Evolutionary conservation across 2,329 filamentous ascomycete genomes (phyloP), one percentile per base, ranked within the genome.

Genomic region (Fusarium stilboides): DNA sequence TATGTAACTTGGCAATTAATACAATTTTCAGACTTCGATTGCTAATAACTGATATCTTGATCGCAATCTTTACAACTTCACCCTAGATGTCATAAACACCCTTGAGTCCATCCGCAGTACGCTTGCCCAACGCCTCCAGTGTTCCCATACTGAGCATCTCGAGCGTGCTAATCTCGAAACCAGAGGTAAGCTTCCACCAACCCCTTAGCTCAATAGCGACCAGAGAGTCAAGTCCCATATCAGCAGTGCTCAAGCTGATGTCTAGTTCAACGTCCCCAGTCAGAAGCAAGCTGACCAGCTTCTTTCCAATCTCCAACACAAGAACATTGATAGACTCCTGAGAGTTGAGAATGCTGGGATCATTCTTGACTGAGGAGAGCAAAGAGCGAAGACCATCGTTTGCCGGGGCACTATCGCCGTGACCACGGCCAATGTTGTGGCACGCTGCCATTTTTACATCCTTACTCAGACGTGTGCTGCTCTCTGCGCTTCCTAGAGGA

Each of bases 231-330:
- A 50, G 46, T 24, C 46, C 20, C 46, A 50, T 50, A 10, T 37
- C 33, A 3, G 31, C 46, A 13, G 20, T 36, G 22, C n/a, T 37
- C 15, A 37, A 24, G 4, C 31, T 14, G 31, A 36, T 24, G 14
- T 49, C 9, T 3, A 28, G 26, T 3, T 28, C 26, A 9, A 28
- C 31, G 3, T 49, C 45, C 9, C 20, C 31, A n/a, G 46, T 36
- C 13, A 49, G 46, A 22, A 49, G 31, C 20, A 49, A 28, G 26
- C 26, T 49, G 31, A 31, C 31, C 31, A 49, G 22, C 20, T 49
- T 49, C 46, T 36, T 36, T 5, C 46, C 46, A 49, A 49, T 49
- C 46, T 49, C 46, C 14, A 36, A 24, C 10, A 20, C 46, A 12
- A 36, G 26, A 24, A 33, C n/a, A 20, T 49, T 49, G 46, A 36